Conservation (phyloP, 164 flowering plant genomes). For the Dillenia turbinata region DNA sequence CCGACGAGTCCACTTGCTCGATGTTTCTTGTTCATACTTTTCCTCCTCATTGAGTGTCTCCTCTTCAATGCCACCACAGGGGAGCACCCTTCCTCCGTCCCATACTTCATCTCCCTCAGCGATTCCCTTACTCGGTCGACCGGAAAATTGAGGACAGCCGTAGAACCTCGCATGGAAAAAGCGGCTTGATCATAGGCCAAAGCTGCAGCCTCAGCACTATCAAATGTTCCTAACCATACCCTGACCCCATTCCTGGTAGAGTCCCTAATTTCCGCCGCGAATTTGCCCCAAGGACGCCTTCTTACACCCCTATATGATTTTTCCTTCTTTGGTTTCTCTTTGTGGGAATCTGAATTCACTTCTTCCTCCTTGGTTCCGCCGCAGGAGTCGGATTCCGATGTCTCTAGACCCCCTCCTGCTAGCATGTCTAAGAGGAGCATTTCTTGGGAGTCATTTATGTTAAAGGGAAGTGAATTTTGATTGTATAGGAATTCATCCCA, state of each 20-base stretch:
- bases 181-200: conserved; percentile 76
- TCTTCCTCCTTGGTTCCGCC: neutral
- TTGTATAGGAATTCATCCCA: conserved; percentile 11
- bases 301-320: conserved; percentile 54
- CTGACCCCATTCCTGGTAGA: conserved; percentile 55
- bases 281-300: conserved; percentile 55
- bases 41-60: conserved; percentile 38
- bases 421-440: conserved; percentile 26
- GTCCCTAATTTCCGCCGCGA: conserved; percentile 22
- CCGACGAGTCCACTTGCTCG: too few relatives aligned
- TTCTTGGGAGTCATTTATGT: conserved; percentile 30
- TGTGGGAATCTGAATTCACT: neutral
- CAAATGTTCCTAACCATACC: conserved; percentile 74
- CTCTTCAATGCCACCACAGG: conserved; percentile 60
- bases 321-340: conserved; percentile 3
- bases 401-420: conserved; percentile 6
- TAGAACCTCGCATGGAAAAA: conserved; percentile 40
- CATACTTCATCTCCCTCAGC: conserved; percentile 27
- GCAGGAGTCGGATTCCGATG: conserved; percentile 12
- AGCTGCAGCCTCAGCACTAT: conserved; percentile 65
- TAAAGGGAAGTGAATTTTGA: conserved; percentile 23
- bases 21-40: neutral
- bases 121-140: conserved; percentile 46
- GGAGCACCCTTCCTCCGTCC: conserved; percentile 34
- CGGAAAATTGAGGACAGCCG: conserved; percentile 62